Evolutionary conservation across 768 basidiomycete genomes (phyloP), one percentile per base, ranked within the genome.

Genomic region (Auriscalpium microsporum): DNA sequence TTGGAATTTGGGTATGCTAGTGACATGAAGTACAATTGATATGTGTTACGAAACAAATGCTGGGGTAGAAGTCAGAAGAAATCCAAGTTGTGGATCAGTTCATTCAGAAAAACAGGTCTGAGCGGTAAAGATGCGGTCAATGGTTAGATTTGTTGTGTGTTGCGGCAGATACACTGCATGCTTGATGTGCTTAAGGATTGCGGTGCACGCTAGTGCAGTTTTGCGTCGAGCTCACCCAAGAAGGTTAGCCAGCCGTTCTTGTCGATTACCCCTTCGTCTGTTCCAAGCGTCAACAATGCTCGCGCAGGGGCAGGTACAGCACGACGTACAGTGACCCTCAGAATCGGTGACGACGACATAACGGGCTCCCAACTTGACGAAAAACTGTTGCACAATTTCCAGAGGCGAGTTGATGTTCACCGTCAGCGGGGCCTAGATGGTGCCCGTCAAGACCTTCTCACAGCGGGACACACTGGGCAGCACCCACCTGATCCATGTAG

Each of bases 161-260:
- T 28, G 28, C 2, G 28, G 28, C 28, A 28, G 28, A 28, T 28
- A 28, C 28, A 28, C 28, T 28, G 28, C 28, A 28, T 28, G 28
- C 28, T 28, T 28, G 28, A 28, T 28, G 28, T 3, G 28, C 28
- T 28, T 28, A 4, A 28, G 28, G 7, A 28, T 28, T 4, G 28
- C 1, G 28, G 1, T 28, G 28, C 28, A 28, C 28, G 28, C 28
- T 28, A 28, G 28, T 28, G 28, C 28, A 28, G 7, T 51, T 61
- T 58, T 8, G 81, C 82, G 58, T 89, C 86, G 55, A 94, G 71
- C 63, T 86, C 81, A 50, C 76, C 81, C 38, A 97, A 72, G 71
- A 95, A 95, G 8, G 80, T 86, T 28, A 98, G 79, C 93, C 94
- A 99, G 0, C 80, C 81, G 71, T 95, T 94, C 77, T 97, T 97